Evolutionary conservation across 2,329 filamentous ascomycete species (phyloP), one percentile per base, ranked within the genome.

Genomic region (Penicillium capsulatum): DNA sequence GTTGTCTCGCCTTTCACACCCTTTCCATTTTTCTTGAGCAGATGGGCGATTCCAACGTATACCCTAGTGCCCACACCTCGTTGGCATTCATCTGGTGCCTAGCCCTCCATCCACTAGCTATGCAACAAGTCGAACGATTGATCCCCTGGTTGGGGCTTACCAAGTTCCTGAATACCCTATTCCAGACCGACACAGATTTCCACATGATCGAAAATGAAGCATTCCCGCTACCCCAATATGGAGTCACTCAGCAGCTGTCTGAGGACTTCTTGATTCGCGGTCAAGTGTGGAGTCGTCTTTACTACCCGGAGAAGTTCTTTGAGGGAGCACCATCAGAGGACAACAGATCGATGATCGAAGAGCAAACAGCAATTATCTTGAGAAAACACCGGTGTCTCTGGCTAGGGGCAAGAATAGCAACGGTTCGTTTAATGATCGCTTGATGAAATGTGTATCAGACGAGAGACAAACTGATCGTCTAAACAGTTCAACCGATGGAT

Each of bases 181-280:
- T 70, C 17, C 67, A 62, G 13, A 64, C 58, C 17, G 63, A 66
- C 11, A 54, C 58, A 1, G 55, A 57, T 42, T 61, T 58, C 47
- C 47, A 42, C 26, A 60, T 50, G 47, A 67, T 67, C 46, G 65
- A 68, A 44, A 44, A 54, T 42, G 40, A 59, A 27, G 41, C 56
- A 0, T 76, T 79, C 45, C 70, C 73, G 14, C 41, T 50, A 22
- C 51, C 60, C 24, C 62, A 68, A n/a, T 59, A 65, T 37, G 61
- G 50, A 2, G 61, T 66, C 13, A 61, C 59, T 4, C 54, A 66
- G 7, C 76, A 79, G 34, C 52, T 82, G 1, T 72, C 75, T 0
- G 79, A 83, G 47, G 79, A 83, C 46, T 80, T 75, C 45, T 53
- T 71, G 1, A 71, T 81, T 7, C 69, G 76, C 16, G 79, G 79